Evolutionary conservation across 2,329 filamentous ascomycete genomes (phyloP).

Genomic region (Stachybotrys chlorohalonatus): DNA sequence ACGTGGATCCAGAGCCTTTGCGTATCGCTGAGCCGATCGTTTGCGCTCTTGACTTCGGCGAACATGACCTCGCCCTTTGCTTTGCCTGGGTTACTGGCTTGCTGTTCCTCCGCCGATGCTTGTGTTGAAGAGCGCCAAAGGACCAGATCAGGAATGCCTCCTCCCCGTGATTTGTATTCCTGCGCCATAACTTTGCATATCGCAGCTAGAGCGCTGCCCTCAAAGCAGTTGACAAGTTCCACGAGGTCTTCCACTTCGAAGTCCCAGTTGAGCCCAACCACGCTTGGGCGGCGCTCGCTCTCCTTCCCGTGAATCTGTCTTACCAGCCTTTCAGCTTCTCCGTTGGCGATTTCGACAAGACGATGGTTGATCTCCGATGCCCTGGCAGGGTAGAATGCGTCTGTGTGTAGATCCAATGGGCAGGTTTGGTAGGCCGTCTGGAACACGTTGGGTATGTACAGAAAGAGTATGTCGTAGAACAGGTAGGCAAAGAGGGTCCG

Average conservation of each 20-base stretch:
- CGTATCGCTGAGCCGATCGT: slow-evolving; percentile 91
- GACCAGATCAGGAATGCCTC: slow-evolving; percentile 87
- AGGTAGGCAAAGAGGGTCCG: slow-evolving; percentile 87
- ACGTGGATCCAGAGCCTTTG: slow-evolving; percentile 97
- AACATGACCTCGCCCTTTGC: slow-evolving; percentile 60
- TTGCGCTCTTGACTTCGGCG: slow-evolving; percentile 71
- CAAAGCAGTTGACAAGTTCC: slow-evolving; percentile 71
- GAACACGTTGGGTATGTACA: slow-evolving; percentile 93
- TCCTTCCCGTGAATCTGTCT: slow-evolving; percentile 60
- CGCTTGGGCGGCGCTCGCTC: slow-evolving; percentile 63
- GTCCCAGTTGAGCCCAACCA: slow-evolving; percentile 88
- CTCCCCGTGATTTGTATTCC: slow-evolving; percentile 79
- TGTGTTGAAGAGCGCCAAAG: slow-evolving; percentile 56
- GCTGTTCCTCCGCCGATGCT: slow-evolving; percentile 13
- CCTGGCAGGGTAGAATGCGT: slow-evolving; percentile 82
- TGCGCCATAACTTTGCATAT: slow-evolving; percentile 93
- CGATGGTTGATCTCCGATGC: slow-evolving; percentile 83
- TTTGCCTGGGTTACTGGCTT: slow-evolving; percentile 17
- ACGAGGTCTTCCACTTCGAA: slow-evolving; percentile 71
- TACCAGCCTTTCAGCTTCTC: slow-evolving; percentile 59
- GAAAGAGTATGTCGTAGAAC: slow-evolving; percentile 87
- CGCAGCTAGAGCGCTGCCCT: slow-evolving; percentile 68
- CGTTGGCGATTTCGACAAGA: slow-evolving; percentile 80
- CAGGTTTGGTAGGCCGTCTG: slow-evolving; percentile 93
- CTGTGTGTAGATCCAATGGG: slow-evolving; percentile 84